Conservation (phyloP, 1,284 basidiomycete genomes). For the Cystobasidium slooffiae region DNA sequence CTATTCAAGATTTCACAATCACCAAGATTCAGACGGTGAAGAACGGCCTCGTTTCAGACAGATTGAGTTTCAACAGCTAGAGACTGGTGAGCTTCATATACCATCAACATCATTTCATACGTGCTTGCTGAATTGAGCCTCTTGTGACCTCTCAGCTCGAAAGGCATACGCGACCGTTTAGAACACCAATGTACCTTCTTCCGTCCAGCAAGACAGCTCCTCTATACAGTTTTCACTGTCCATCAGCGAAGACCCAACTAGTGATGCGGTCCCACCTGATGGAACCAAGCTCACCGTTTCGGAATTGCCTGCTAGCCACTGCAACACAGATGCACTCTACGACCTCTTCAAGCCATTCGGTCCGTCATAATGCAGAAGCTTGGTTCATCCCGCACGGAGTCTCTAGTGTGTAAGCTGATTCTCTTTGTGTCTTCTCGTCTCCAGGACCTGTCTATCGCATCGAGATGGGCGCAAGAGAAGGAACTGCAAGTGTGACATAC, state of each 20-base stretch:
- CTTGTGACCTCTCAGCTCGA: conserved; percentile 14
- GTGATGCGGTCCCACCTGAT: conserved; percentile 2
- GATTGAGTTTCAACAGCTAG: conserved; percentile 28
- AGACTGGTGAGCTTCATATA: conserved; percentile 9
- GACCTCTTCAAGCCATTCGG: conserved; percentile 28
- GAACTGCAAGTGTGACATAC: conserved; percentile 11
- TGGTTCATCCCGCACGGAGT: background rate
- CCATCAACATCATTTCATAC: background rate
- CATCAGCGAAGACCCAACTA: conserved; percentile 11
- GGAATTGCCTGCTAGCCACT: conserved; percentile 18
- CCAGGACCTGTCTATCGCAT: conserved; percentile 30
- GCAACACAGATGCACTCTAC: conserved; percentile 11
- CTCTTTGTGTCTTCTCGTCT: background rate
- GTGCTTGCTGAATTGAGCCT: background rate
- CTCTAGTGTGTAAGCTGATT: background rate
- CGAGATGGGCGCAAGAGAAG: background rate
- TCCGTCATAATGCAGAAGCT: background rate
- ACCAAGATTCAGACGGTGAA: background rate
- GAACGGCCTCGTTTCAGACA: background rate
- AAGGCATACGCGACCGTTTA: conserved; percentile 37
- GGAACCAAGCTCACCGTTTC: conserved; percentile 20
- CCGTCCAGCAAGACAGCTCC: background rate
- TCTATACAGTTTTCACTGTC: background rate
- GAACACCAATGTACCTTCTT: conserved; percentile 2
- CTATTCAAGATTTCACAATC: conserved; percentile 2